These are phyloP conservation scores for Pyrenochaeta sp. DNA, from an alignment of 2,329 filamentous ascomycete species.

Conservation along the genomic window DNA sequence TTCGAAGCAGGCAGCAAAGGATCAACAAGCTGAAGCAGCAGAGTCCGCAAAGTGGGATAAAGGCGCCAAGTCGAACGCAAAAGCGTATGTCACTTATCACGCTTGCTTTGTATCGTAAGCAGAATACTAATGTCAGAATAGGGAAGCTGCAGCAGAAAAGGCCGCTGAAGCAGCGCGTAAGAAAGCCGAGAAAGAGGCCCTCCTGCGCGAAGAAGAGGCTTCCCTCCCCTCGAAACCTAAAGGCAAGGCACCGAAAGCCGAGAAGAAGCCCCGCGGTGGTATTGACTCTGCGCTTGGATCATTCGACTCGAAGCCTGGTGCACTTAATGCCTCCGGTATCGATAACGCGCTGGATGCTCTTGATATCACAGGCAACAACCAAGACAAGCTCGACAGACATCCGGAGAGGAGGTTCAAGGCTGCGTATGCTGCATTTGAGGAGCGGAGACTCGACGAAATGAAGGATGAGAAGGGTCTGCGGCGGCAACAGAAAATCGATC, in stretches of 20 bases:
- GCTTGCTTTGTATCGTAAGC: slow-evolving; percentile 5
- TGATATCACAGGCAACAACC: slow-evolving; percentile 68
- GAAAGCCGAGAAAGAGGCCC: slow-evolving; percentile 89
- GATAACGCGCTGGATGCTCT: slow-evolving; percentile 93
- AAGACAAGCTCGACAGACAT: slow-evolving; percentile 82
- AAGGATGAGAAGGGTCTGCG: slow-evolving; percentile 83
- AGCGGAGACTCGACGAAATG: slow-evolving; percentile 83
- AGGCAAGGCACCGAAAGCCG: slow-evolving; percentile 71
- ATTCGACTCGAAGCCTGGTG: slow-evolving; percentile 52
- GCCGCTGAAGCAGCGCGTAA: slow-evolving; percentile 83
- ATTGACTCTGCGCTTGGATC: slow-evolving; percentile 69
- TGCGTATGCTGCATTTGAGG: slow-evolving; percentile 83
- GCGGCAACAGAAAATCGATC: slow-evolving; percentile 82
- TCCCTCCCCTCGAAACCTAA: slow-evolving; percentile 70
- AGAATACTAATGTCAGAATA: slow-evolving; percentile 49
- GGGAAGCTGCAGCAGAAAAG: slow-evolving; percentile 84
- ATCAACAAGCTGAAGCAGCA: slow-evolving; percentile 69
- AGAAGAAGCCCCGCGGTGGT: slow-evolving; percentile 69
- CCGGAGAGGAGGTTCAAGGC: slow-evolving; percentile 89
- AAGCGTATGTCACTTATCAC: slow-evolving; percentile 72
- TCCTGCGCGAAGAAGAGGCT: slow-evolving; percentile 84
- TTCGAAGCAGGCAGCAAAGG: slow-evolving; percentile 76
- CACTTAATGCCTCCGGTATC: slow-evolving; percentile 85
- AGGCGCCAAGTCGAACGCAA: slow-evolving; percentile 82
- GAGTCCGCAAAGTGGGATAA: slow-evolving; percentile 85